Conservation (phyloP, 2,329 filamentous ascomycete species). For the Colletotrichum tofieldiae region DNA sequence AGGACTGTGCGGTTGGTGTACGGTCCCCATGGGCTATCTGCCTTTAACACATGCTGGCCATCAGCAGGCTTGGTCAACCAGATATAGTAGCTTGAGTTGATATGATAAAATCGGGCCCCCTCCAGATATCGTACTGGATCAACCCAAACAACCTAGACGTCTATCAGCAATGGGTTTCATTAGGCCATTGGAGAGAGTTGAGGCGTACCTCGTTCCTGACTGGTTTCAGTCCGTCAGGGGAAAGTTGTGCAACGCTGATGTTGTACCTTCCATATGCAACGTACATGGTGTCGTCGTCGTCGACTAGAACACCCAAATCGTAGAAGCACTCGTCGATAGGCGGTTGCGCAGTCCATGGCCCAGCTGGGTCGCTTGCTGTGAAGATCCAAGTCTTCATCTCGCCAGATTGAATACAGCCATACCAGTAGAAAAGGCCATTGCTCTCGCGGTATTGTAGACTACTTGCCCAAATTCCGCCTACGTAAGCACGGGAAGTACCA, state of each 20-base stretch:
- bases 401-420: constrained; percentile 41
- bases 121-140: constrained; percentile 54
- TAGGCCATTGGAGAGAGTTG: background rate
- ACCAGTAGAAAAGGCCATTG: constrained; percentile 44
- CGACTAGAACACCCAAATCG: constrained; percentile 49
- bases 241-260: constrained; percentile 34
- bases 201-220: constrained; percentile 13
- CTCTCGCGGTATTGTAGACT: constrained; percentile 53
- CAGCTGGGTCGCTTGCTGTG: constrained; percentile 35
- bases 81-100: constrained; percentile 68
- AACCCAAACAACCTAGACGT: constrained; percentile 23
- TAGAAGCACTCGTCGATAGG: constrained; percentile 43
- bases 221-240: constrained; percentile 27
- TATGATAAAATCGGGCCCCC: constrained; percentile 68
- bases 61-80: constrained; percentile 61
- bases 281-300: constrained; percentile 58
- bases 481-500: constrained; percentile 60
- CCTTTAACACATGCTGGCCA: constrained; percentile 62
- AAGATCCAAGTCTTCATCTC: constrained; percentile 43
- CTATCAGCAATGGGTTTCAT: background rate
- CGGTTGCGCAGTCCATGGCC: constrained; percentile 29
- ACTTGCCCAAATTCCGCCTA: constrained; percentile 69
- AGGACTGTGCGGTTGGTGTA: constrained; percentile 62
- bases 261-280: constrained; percentile 59
- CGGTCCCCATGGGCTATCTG: constrained; percentile 63